A percentile compares a stretch with the other conserved stretches of the same genome.
Conservation (phyloP, 1,284 basidiomycete genomes). For the Neonothopanus nambi region DNA sequence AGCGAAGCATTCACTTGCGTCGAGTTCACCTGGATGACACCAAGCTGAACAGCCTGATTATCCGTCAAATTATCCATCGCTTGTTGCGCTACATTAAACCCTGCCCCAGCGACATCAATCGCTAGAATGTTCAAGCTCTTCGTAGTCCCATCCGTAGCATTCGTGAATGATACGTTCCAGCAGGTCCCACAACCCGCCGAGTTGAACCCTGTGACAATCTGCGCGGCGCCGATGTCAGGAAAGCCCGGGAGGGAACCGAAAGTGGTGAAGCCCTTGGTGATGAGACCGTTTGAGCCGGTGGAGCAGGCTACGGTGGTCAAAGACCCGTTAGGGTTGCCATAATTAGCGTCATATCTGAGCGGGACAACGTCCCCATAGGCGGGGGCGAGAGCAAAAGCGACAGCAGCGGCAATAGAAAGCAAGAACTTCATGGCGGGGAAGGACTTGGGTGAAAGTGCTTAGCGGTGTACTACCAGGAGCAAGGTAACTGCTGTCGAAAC, state of each 20-base stretch:
- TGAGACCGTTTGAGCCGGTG: slow-evolving; percentile 48
- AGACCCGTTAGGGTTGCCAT: slow-evolving; percentile 38
- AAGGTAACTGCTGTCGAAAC: background rate
- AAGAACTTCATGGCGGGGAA: slow-evolving; percentile 33
- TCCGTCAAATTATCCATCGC: slow-evolving; percentile 41
- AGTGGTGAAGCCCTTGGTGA: slow-evolving; percentile 34
- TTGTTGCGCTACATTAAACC: slow-evolving; percentile 34
- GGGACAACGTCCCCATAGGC: slow-evolving; percentile 25
- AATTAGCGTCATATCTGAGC: slow-evolving; percentile 43
- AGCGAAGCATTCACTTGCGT: slow-evolving; percentile 29
- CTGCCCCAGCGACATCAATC: slow-evolving; percentile 33
- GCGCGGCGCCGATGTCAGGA: slow-evolving; percentile 41
- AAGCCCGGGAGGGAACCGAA: slow-evolving; percentile 43
- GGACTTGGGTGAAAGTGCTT: slow-evolving; percentile 42
- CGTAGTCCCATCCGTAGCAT: slow-evolving; percentile 16
- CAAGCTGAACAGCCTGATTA: slow-evolving; percentile 32
- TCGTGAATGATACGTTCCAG: slow-evolving; percentile 35
- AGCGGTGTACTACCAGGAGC: background rate
- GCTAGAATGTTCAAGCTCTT: slow-evolving; percentile 33
- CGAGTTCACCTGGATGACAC: slow-evolving; percentile 32
- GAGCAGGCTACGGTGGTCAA: slow-evolving; percentile 51
- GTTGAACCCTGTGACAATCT: slow-evolving; percentile 34
- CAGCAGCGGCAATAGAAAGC: background rate
- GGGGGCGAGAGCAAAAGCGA: slow-evolving; percentile 2
- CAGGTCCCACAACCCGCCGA: slow-evolving; percentile 38